A percentile compares a stretch with the other conserved stretches of the same genome.
phyloP scores from a whole-genome alignment of 2,329 filamentous ascomycete genomes.

The Fusarium paranaense region DNA sequence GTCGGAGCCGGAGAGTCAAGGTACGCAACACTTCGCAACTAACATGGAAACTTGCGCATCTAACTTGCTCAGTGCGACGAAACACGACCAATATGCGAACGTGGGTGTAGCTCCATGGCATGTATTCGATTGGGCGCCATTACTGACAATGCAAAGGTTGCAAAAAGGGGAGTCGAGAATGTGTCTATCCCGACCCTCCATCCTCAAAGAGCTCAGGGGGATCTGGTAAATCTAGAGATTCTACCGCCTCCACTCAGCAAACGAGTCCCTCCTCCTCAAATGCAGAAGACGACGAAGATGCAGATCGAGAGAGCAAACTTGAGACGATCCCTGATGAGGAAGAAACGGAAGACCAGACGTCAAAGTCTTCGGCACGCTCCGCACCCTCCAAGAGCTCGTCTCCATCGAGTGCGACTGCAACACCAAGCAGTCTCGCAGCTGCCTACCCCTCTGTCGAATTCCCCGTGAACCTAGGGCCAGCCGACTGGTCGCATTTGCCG shows the following conservation, averaged over 20 bases:
- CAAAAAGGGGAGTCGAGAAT: conserved; percentile 90
- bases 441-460: conserved; percentile 44
- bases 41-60: conserved; percentile 1
- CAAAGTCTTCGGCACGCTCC: conserved; percentile 28
- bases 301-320: conserved; percentile 57
- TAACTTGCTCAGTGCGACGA: conserved; percentile 81
- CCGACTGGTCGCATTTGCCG: conserved; percentile 69
- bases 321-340: conserved; percentile 68
- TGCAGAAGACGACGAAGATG: conserved; percentile 62
- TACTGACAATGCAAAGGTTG: conserved; percentile 70
- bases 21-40: conserved; percentile 52
- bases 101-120: conserved; percentile 55
- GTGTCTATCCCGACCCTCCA: conserved; percentile 83
- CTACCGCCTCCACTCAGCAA: conserved; percentile 50
- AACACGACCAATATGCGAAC: conserved; percentile 84
- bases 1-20: conserved; percentile 88
- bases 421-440: conserved; percentile 48
- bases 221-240: conserved; percentile 53
- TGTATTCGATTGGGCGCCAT: neutral
- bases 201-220: conserved; percentile 52
- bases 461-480: conserved; percentile 40
- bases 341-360: conserved; percentile 54
- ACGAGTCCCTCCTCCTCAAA: conserved; percentile 66
- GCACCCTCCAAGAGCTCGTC: conserved; percentile 62
- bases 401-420: conserved; percentile 62